phyloP scores from a whole-genome alignment of 345 rosid species.

The Camelina neglecta region DNA sequence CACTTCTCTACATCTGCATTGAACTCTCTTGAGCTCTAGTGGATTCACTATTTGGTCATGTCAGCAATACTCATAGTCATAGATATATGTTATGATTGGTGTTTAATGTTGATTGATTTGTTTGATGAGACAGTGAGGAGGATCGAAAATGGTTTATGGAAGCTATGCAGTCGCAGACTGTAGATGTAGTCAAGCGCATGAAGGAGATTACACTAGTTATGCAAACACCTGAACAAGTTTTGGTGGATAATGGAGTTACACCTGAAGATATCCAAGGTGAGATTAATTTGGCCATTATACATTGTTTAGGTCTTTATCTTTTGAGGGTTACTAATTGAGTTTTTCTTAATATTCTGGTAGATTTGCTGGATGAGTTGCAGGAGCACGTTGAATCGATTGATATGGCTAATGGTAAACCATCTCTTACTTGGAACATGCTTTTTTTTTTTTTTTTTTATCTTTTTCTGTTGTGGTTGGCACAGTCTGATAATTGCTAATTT shows the following conservation, averaged over 20 bases:
- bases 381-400: constrained; percentile 50
- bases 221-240: constrained; percentile 75
- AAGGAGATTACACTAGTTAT: constrained; percentile 89
- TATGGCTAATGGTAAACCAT: constrained; percentile 48
- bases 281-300: background rate
- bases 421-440: background rate
- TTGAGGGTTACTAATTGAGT: constrained; percentile 1
- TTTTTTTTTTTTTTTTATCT: background rate
- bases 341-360: constrained; percentile 22
- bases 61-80: background rate
- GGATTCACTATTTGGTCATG: background rate
- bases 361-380: constrained; percentile 49
- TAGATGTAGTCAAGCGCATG: constrained; percentile 92
- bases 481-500: background rate
- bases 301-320: background rate
- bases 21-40: background rate
- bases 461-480: background rate
- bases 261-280: constrained; percentile 79
- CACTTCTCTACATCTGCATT: too few relatives aligned
- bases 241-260: constrained; percentile 90
- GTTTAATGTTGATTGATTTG: constrained; percentile 20
- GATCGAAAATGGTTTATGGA: constrained; percentile 97
- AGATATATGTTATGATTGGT: background rate
- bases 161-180: constrained; percentile 87
- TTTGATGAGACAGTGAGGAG: constrained; percentile 68